Base-by-base conservation (phyloP, 495 filamentous ascomycete genomes). In the Aspergillus bertholletiae region DNA sequence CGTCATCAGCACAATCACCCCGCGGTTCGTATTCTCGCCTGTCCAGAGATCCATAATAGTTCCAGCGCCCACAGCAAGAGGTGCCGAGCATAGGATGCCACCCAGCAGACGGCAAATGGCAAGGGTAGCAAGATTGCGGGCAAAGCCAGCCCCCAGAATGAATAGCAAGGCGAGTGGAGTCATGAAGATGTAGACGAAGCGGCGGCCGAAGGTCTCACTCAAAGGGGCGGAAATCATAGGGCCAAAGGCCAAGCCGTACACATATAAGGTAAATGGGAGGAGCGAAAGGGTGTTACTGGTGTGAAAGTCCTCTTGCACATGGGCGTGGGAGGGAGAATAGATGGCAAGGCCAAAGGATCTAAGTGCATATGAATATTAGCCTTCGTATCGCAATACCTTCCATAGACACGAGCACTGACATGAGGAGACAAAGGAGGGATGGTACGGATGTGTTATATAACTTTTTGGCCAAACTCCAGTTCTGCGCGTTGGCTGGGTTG, bases 61-160 rank as follows among this genome's bases (percentile, higher is more conserved):
- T 0, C 76, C 77, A 7, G 58, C 72, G 7, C 70, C 76, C 9
- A 80, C 65, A 1, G 74, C 64, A 12, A 80, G 26, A 3, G 73
- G 68, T 2, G 73, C 64, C 0, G 63, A 64, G 17, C 53, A 62
- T 63, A 69, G 70, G 17, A 84, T 68, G 0, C 87, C 87, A 2
- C 85, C 81, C 21, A 90, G 71, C 58, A 88, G 82, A 1, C 87
- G 76, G 20, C 81, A 73, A 28, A 84, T 70, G 23, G 79, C 71
- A 3, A 89, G 57, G 0, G 72, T 74, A 18, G 70, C 79, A 37
- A 89, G 79, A 7, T 69, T 81, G 17, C 78, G 72, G 18, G 79
- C 76, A 45, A 87, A 75, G 0, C 79, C 85, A 17, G 76, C 76
- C 12, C 87, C 88, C 1, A 89, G 55, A 0, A 79, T 82, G 66